phyloP scores from a whole-genome alignment of 345 rosid species.

The Ricinus communis region DNA sequence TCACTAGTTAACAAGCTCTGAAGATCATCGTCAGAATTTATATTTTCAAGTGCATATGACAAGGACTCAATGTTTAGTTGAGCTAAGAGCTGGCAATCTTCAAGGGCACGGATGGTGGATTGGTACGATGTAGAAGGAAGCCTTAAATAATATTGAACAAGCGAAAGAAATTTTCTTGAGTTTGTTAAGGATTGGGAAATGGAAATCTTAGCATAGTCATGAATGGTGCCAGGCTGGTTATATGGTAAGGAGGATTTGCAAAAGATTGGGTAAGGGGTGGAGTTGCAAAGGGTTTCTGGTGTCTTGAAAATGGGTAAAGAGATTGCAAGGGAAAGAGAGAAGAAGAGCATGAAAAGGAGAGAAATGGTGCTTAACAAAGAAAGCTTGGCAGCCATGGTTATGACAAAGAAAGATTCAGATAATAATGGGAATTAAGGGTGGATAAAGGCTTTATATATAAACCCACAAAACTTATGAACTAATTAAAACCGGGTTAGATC shows the following conservation, averaged over 20 bases:
- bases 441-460: too few relatives aligned
- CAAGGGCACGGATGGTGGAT: conserved; percentile 22
- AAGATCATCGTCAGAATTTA: conserved; percentile 6
- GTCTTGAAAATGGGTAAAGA: not conserved
- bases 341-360: conserved; percentile 16
- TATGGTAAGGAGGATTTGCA: conserved; percentile 25
- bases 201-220: conserved; percentile 26
- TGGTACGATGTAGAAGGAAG: conserved; percentile 18
- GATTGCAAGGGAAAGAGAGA: conserved; percentile 23
- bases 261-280: conserved; percentile 24
- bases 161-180: conserved; percentile 18
- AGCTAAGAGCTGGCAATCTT: conserved; percentile 38
- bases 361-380: not conserved
- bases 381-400: conserved; percentile 15
- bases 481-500: too few relatives aligned
- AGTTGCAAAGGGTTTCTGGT: conserved; percentile 22
- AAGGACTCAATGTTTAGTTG: conserved; percentile 31
- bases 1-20: conserved; percentile 21
- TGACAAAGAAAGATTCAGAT: not conserved
- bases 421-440: not conserved
- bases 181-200: conserved; percentile 17
- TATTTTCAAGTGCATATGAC: conserved; percentile 10
- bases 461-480: too few relatives aligned
- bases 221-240: conserved; percentile 20
- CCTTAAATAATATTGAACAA: conserved; percentile 10